Evolutionary conservation across 2,329 filamentous ascomycete genomes (phyloP).

Genomic region (Endoconidiophora polonica): DNA sequence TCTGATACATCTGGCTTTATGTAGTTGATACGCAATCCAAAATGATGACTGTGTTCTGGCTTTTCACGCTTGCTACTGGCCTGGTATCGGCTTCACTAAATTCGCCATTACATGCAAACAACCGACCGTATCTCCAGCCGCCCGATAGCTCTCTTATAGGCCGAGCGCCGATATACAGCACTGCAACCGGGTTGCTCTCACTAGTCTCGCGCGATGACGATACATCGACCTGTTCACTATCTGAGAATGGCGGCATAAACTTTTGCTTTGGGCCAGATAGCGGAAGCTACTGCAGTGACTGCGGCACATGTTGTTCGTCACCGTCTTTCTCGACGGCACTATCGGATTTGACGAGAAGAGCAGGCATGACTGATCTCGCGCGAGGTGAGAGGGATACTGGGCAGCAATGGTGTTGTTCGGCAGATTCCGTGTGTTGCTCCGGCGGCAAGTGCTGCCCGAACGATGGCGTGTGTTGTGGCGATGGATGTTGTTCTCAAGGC

Average conservation of each 20-base stretch:
- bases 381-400: neutral
- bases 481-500: constrained; percentile 11
- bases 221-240: neutral
- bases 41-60: neutral
- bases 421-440: constrained; percentile 11
- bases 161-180: neutral
- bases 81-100: neutral
- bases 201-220: neutral
- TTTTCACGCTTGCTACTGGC: neutral
- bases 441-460: constrained; percentile 12
- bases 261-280: constrained; percentile 11
- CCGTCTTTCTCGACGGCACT: neutral
- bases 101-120: neutral
- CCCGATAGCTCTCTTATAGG: neutral
- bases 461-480: constrained; percentile 11
- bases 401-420: constrained; percentile 11
- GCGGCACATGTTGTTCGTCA: constrained; percentile 12
- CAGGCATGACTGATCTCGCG: neutral
- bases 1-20: too few species aligned
- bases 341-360: neutral
- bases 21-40: too few species aligned
- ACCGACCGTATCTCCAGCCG: neutral
- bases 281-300: constrained; percentile 9
- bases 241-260: constrained; percentile 5
- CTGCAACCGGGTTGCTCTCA: neutral